Conservation (phyloP, 441 rosid species). For the Flueggea neowawraea region DNA sequence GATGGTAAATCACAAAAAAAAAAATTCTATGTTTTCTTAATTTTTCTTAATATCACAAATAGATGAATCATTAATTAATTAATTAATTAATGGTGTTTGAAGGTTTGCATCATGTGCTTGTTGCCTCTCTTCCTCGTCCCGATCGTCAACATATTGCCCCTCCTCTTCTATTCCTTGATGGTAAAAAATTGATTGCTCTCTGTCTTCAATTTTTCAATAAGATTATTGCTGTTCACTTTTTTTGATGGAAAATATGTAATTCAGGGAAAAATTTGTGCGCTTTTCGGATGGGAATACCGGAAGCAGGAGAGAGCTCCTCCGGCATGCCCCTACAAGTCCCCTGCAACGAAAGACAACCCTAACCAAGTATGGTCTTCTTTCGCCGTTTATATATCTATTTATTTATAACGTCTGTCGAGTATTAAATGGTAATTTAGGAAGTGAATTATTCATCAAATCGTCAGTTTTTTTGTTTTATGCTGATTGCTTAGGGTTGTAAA, state of each 20-base stretch:
- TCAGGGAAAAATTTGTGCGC: conserved; percentile 30
- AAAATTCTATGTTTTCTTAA: too few relatives aligned
- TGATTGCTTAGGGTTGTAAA: too few relatives aligned
- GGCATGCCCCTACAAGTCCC: conserved; percentile 77
- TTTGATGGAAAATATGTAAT: neutral
- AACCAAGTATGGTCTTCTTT: conserved; percentile 37
- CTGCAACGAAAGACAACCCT: conserved; percentile 28
- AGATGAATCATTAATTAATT: too few relatives aligned
- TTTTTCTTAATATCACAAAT: too few relatives aligned
- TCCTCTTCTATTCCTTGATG: conserved; percentile 59
- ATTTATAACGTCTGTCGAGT: too few relatives aligned
- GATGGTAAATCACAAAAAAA: too few relatives aligned
- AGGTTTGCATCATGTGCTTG: conserved; percentile 89
- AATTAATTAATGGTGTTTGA: neutral
- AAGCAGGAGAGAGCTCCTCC: conserved; percentile 84
- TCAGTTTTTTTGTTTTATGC: too few relatives aligned
- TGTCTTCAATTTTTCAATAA: too few relatives aligned
- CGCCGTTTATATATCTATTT: too few relatives aligned
- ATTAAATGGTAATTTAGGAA: too few relatives aligned
- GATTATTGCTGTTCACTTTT: too few relatives aligned
- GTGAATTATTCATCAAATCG: too few relatives aligned
- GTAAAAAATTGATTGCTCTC: conserved; percentile 19
- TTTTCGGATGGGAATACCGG: conserved; percentile 96
- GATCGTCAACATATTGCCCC: conserved; percentile 69
- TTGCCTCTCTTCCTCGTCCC: conserved; percentile 89